Percentiles rank a stretch among this genome's conserved stretches.
Conservation (phyloP, 768 basidiomycete species). For the Lentinula edodes region DNA sequence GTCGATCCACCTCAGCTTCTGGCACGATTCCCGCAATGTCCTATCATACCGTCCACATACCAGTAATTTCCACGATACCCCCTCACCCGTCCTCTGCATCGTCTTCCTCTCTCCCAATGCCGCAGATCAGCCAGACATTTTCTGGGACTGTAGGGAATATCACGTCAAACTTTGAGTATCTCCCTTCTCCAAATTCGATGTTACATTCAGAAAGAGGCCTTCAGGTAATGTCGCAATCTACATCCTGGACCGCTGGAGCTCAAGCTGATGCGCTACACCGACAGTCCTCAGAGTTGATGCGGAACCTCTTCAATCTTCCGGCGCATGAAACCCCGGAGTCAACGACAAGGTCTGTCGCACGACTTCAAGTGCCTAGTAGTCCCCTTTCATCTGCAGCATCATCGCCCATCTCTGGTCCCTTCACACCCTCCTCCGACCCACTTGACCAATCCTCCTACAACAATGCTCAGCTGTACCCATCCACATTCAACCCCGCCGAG, state of each 20-base stretch:
- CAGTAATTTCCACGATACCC: constrained; percentile 62
- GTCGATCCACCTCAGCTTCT: constrained; percentile 53
- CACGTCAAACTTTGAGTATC: constrained; percentile 49
- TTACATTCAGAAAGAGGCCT: constrained; percentile 30
- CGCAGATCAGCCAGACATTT: constrained; percentile 53
- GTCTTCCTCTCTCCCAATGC: constrained; percentile 52
- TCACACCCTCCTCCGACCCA: constrained; percentile 38
- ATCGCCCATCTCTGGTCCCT: constrained; percentile 42
- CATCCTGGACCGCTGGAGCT: constrained; percentile 1
- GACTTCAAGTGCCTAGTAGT: constrained; percentile 28
- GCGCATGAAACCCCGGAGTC: background rate
- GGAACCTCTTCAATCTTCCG: constrained; percentile 35
- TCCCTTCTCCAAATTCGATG: constrained; percentile 36
- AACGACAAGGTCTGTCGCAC: background rate
- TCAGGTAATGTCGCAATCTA: constrained; percentile 26
- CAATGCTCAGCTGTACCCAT: constrained; percentile 12
- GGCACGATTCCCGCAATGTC: constrained; percentile 52
- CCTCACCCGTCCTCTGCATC: constrained; percentile 52
- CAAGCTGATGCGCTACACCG: background rate
- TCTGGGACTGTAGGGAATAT: constrained; percentile 40
- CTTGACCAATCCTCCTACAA: constrained; percentile 11
- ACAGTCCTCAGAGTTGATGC: constrained; percentile 46
- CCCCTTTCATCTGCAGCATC: constrained; percentile 44
- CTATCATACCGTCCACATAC: constrained; percentile 64
- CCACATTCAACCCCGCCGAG: constrained; percentile 17